phyloP scores from a whole-genome alignment of 176 grass and related monocot genomes.

The Raddia distichophylla region DNA sequence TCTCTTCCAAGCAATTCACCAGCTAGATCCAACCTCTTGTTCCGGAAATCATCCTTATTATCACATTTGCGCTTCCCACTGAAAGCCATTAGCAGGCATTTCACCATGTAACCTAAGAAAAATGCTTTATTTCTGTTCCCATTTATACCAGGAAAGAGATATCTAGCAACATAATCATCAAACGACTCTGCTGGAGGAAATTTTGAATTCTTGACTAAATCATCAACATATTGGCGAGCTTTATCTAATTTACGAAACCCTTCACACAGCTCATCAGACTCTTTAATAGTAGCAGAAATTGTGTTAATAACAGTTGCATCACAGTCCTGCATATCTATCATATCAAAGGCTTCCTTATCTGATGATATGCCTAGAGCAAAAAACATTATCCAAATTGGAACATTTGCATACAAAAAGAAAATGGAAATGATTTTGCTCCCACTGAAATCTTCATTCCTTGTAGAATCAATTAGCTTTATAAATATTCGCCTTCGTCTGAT shows the following conservation, averaged over 20 bases:
- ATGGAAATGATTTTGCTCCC: conserved; percentile 65
- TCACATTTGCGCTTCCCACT: conserved; percentile 87
- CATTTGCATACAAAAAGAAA: conserved; percentile 72
- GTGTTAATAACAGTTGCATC: conserved; percentile 71
- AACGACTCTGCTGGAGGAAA: conserved; percentile 83
- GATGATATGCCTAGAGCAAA: conserved; percentile 84
- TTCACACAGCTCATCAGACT: conserved; percentile 69
- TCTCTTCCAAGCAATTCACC: conserved; percentile 89
- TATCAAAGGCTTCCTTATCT: conserved; percentile 82
- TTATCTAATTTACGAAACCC: conserved; percentile 64
- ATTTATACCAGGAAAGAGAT: conserved; percentile 73
- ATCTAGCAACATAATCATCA: conserved; percentile 79
- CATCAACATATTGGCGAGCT: conserved; percentile 70
- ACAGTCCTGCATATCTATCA: conserved; percentile 79
- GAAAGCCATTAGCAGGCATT: conserved; percentile 80
- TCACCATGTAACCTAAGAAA: conserved; percentile 95
- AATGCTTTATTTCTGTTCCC: conserved; percentile 75
- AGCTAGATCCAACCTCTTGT: conserved; percentile 82
- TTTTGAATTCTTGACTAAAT: conserved; percentile 64
- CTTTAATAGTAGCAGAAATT: conserved; percentile 76
- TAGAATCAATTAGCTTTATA: conserved; percentile 71
- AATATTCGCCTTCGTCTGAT: conserved; percentile 67
- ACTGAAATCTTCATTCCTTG: conserved; percentile 70
- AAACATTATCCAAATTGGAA: conserved; percentile 95
- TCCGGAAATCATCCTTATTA: conserved; percentile 96